Percentiles rank a stretch among this genome's conserved stretches.
Conservation (phyloP, 2,329 filamentous ascomycete genomes). For the Neoascochyta sp. region DNA sequence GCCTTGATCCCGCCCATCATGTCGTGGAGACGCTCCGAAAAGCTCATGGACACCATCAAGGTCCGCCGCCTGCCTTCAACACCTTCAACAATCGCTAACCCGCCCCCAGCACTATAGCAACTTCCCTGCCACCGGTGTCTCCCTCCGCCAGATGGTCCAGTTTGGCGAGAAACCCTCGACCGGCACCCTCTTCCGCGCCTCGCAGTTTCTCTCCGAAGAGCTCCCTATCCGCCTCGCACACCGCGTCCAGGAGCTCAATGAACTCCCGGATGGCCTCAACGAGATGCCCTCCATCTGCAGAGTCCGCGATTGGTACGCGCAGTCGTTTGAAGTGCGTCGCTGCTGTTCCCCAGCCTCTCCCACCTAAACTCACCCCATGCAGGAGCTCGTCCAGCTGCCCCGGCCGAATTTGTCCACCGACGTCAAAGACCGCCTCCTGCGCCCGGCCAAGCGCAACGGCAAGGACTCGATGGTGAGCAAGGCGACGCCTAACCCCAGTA, state of each 20-base stretch:
- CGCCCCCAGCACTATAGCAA: conserved; percentile 71
- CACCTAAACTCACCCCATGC: conserved; percentile 30
- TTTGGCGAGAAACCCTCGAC: conserved; percentile 90
- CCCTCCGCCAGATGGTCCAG: conserved; percentile 97
- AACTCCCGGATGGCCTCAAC: conserved; percentile 89
- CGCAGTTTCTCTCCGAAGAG: conserved; percentile 97
- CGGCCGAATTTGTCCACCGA: conserved; percentile 73
- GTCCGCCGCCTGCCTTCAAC: conserved; percentile 13
- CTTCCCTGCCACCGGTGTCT: conserved; percentile 84
- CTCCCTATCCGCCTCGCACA: conserved; percentile 94
- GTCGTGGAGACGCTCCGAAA: conserved; percentile 89
- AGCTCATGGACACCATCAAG: conserved; percentile 93
- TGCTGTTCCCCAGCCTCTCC: neutral
- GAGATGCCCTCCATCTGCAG: conserved; percentile 96
- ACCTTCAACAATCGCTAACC: too few species aligned
- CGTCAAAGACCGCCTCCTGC: conserved; percentile 73
- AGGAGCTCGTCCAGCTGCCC: conserved; percentile 89
- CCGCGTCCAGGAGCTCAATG: conserved; percentile 88
- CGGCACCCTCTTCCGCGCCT: conserved; percentile 92
- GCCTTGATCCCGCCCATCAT: conserved; percentile 53
- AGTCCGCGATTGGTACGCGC: conserved; percentile 97
- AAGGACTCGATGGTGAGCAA: conserved; percentile 67
- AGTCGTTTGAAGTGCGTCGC: conserved; percentile 86
- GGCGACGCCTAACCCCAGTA: conserved; percentile 84
- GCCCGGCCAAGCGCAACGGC: conserved; percentile 57